Evolutionary conservation across 2,329 filamentous ascomycete genomes (phyloP).

Genomic region (Clonostachys byssicola): DNA sequence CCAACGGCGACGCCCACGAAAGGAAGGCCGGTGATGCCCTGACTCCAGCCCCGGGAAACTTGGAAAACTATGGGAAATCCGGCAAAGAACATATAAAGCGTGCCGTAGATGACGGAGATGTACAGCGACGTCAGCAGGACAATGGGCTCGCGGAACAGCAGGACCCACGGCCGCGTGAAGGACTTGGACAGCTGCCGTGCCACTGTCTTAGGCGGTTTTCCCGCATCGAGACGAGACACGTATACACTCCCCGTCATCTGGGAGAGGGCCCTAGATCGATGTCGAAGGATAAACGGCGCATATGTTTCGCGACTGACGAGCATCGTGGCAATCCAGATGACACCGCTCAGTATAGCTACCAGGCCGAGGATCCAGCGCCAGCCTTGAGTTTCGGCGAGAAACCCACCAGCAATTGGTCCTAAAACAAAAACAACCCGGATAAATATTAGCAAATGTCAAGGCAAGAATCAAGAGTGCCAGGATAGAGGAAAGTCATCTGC

Average conservation of each 20-base stretch:
- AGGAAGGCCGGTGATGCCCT: slow-evolving; percentile 75
- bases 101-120: slow-evolving; percentile 79
- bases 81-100: slow-evolving; percentile 88
- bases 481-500: too few species aligned
- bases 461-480: too few species aligned
- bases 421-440: slow-evolving; percentile 10
- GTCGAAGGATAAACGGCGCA: slow-evolving; percentile 41
- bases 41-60: slow-evolving; percentile 68
- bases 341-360: slow-evolving; percentile 48
- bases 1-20: slow-evolving; percentile 71
- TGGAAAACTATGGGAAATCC: slow-evolving; percentile 82
- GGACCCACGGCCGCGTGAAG: slow-evolving; percentile 68
- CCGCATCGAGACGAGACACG: slow-evolving; percentile 20
- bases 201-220: too few species aligned
- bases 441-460: too few species aligned
- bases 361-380: slow-evolving; percentile 58
- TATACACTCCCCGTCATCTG: slow-evolving; percentile 44
- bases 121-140: slow-evolving; percentile 76
- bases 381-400: slow-evolving; percentile 47
- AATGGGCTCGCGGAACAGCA: slow-evolving; percentile 82
- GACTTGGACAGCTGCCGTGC: slow-evolving; percentile 22
- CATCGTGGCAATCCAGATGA: slow-evolving; percentile 41
- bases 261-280: slow-evolving; percentile 38
- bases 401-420: slow-evolving; percentile 57
- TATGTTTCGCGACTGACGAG: slow-evolving; percentile 49